Conservation (phyloP, 148 eudicot species). For the Arctostaphylos glauca region DNA sequence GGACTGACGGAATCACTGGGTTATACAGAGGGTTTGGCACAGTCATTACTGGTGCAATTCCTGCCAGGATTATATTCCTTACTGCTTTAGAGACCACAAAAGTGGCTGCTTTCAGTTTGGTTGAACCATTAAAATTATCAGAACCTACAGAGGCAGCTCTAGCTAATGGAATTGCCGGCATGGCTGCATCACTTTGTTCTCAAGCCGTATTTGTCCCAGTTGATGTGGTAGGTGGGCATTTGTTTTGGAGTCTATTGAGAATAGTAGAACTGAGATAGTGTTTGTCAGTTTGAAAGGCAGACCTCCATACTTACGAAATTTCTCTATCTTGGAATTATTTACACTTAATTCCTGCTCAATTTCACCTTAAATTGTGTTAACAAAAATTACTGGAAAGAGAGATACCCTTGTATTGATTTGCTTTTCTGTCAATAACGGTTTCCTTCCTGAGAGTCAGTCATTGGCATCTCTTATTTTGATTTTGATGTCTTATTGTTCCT, state of each 20-base stretch:
- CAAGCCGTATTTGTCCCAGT: constrained; percentile 96
- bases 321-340: background rate
- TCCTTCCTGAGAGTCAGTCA: background rate
- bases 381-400: background rate
- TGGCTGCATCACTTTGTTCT: constrained; percentile 78
- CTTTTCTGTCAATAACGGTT: too few relatives aligned
- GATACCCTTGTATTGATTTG: background rate
- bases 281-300: background rate
- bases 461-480: background rate
- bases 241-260: background rate
- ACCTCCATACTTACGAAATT: background rate
- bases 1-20: constrained; percentile 88
- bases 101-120: constrained; percentile 69
- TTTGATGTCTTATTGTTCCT: background rate
- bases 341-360: background rate
- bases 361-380: background rate
- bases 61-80: constrained; percentile 84
- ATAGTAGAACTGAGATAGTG: background rate
- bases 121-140: constrained; percentile 79
- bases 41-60: constrained; percentile 89
- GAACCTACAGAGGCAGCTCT: constrained; percentile 89
- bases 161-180: constrained; percentile 96
- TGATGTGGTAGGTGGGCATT: constrained; percentile 70
- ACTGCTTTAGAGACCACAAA: constrained; percentile 95
- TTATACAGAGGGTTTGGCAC: constrained; percentile 98